Conservation (phyloP, 1,139 yeast species). For the Yamadazyma trypodendri region DNA sequence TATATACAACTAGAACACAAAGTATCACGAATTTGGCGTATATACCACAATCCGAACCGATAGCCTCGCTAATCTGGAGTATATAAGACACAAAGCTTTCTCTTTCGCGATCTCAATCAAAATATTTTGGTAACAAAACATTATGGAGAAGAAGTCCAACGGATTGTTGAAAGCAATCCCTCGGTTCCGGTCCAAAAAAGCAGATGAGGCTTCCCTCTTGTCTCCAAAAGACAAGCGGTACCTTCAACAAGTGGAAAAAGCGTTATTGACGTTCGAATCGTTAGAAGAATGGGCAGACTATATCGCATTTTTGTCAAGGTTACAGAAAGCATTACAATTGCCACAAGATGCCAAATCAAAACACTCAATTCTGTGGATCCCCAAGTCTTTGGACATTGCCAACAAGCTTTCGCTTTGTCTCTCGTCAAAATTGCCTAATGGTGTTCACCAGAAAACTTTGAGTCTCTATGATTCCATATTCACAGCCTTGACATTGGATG, state of each 20-base stretch:
- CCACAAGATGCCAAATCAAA: conserved; percentile 29
- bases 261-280: conserved; percentile 75
- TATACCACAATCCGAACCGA: too few relatives aligned
- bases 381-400: conserved; percentile 40
- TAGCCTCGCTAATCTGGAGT: too few relatives aligned
- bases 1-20: neutral
- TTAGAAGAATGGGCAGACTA: conserved; percentile 99
- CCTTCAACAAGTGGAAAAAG: conserved; percentile 65
- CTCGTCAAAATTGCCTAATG: conserved; percentile 81
- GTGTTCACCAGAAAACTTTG: conserved; percentile 88
- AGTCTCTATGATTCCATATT: conserved; percentile 75
- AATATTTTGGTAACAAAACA: neutral
- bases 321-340: conserved; percentile 63
- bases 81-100: too few relatives aligned
- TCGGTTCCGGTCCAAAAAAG: conserved; percentile 8
- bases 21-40: too few relatives aligned
- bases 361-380: conserved; percentile 48
- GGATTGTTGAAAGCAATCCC: conserved; percentile 10
- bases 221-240: conserved; percentile 48
- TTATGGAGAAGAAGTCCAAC: conserved; percentile 8
- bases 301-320: conserved; percentile 78
- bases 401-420: conserved; percentile 62
- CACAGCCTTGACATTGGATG: conserved; percentile 51
- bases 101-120: neutral
- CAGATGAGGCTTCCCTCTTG: conserved; percentile 7